Conservation (phyloP, 176 grass and related monocot genomes). For the Ampelocalamus luodianensis region DNA sequence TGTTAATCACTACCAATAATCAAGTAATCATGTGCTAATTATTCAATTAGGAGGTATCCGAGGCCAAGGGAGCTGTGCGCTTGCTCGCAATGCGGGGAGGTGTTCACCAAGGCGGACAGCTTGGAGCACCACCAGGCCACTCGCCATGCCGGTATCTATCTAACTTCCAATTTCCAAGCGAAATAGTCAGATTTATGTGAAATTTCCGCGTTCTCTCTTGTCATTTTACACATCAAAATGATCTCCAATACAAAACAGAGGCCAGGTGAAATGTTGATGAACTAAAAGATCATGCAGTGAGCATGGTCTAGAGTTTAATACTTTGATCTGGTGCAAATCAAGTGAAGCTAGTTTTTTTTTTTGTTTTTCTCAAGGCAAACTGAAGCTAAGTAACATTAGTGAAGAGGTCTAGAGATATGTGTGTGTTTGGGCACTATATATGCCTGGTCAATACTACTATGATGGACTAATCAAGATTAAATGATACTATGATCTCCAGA, state of each 20-base stretch:
- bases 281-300: background rate
- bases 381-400: background rate
- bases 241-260: background rate
- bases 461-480: slow-evolving; percentile 31
- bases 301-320: background rate
- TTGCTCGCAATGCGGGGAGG: slow-evolving; percentile 83
- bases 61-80: slow-evolving; percentile 64
- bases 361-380: no score
- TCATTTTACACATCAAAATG: background rate
- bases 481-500: background rate
- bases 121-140: slow-evolving; percentile 85
- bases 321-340: background rate
- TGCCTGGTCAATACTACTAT: background rate
- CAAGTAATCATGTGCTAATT: background rate
- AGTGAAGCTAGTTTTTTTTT: no score
- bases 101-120: slow-evolving; percentile 83
- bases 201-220: background rate
- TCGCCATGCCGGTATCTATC: slow-evolving; percentile 68
- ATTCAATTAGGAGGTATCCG: slow-evolving; percentile 62
- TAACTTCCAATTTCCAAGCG: background rate
- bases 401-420: slow-evolving; percentile 34
- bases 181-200: background rate
- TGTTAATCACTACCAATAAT: background rate
- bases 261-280: background rate
- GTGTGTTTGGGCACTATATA: background rate